Base-by-base conservation (phyloP, 2,329 filamentous ascomycete genomes). In the Xylaria sp. region DNA sequence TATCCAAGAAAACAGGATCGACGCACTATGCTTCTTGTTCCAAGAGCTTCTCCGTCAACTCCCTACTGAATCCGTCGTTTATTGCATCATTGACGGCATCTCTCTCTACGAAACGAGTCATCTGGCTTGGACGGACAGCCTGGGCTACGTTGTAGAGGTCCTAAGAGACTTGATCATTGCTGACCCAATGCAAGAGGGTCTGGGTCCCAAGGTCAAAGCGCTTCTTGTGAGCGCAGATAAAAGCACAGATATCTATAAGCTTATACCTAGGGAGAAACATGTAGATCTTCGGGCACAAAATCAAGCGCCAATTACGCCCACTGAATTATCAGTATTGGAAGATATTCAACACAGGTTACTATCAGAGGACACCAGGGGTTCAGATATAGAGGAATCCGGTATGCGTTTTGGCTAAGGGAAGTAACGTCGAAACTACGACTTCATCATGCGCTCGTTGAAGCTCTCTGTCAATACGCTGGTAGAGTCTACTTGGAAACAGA, bases 241-340 rank as follows among this genome's bases (percentile, higher is more conserved):
- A 36, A 36, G 33, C 33, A 36, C 33, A 36, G 33, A 36, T 36
- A 10, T 36, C 33, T 36, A 36, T 36, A 36, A 10, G 8, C 20
- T 51, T 1, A 25, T 51, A 23, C 20, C 48, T 12, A 51, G 20
- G 13, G 20, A 51, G 23, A 25, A 51, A 13, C 20, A 12, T 13
- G 23, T 51, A 10, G 48, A 51, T 51, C 48, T 51, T 25, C n/a
- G 48, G 20, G 20, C 48, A 51, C 20, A 51, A 51, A 51, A 51
- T 20, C 48, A 51, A 13, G 48, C 23, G 20, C 48, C 48, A 20
- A 28, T 8, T 25, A 51, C 20, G 48, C 48, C 48, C 15, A 51
- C 48, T 10, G 33, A 36, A 10, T 10, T 36, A 36, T 36, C 33
- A 36, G 7, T 36, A 36, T 10, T 36, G 2, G 33, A 36, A 8